Evolutionary conservation across 2,329 filamentous ascomycete species (phyloP).

Genomic region (Penicillium thymicola): DNA sequence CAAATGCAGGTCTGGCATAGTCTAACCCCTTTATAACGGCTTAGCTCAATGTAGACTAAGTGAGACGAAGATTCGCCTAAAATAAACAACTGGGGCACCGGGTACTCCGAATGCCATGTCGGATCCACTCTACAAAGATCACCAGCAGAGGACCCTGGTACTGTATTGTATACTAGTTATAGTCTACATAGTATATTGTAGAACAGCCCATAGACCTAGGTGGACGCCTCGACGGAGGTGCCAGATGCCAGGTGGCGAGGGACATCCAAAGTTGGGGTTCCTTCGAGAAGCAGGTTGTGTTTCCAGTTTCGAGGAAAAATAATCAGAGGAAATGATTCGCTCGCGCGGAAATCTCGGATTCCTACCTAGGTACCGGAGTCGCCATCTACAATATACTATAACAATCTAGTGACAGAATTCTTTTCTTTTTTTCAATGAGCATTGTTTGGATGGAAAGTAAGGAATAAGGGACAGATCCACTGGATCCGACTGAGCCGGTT

Average conservation of each 20-base stretch:
- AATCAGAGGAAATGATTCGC: background rate
- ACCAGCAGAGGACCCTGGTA: background rate
- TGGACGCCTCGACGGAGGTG: background rate
- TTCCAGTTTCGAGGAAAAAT: background rate
- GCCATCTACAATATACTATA: background rate
- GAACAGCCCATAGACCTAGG: background rate
- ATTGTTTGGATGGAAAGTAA: background rate
- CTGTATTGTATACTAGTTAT: background rate
- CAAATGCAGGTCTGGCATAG: background rate
- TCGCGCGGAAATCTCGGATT: background rate
- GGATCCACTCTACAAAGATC: constrained; percentile 5
- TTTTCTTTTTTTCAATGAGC: background rate
- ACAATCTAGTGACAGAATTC: background rate
- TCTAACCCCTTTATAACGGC: too few relatives aligned
- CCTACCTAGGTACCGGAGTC: background rate
- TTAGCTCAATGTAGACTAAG: background rate
- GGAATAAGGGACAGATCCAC: background rate
- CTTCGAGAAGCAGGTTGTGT: background rate
- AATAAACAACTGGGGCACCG: constrained; percentile 11
- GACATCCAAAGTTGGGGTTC: background rate
- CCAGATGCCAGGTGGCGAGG: background rate
- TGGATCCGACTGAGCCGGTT: background rate
- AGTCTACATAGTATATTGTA: background rate
- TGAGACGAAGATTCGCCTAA: constrained; percentile 4
- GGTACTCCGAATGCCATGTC: background rate